Percentiles rank a stretch among this genome's conserved stretches.
These are phyloP conservation scores for Hypoxylon rubiginosum DNA, from an alignment of 2,329 filamentous ascomycete species.

Conservation along the genomic window DNA sequence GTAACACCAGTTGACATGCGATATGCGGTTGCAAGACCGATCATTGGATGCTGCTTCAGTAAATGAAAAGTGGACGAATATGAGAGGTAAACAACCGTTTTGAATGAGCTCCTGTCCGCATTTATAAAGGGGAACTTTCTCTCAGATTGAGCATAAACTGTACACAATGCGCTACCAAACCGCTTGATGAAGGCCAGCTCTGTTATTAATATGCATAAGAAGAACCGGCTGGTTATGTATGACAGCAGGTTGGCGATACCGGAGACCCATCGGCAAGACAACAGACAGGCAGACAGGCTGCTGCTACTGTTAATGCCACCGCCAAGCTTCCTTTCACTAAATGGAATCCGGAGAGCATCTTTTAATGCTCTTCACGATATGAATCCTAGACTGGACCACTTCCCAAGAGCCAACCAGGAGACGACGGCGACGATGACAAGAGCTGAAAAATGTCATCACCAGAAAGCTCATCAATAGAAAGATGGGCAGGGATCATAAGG, in stretches of 20 bases:
- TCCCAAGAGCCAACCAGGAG: conserved; percentile 9
- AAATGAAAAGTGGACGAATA: conserved; percentile 19
- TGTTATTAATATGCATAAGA: conserved; percentile 17
- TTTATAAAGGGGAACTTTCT: conserved; percentile 5
- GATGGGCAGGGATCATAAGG: conserved; percentile 35
- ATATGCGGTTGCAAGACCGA: conserved; percentile 15
- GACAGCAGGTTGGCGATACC: conserved; percentile 36
- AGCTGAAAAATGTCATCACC: conserved; percentile 28
- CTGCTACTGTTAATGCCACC: neutral
- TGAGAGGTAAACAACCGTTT: conserved; percentile 21
- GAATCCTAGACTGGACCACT: conserved; percentile 7
- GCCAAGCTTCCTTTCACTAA: conserved; percentile 1
- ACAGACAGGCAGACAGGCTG: conserved; percentile 6
- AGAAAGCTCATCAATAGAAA: conserved; percentile 25
- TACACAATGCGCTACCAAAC: conserved; percentile 9
- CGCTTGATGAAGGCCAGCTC: conserved; percentile 1
- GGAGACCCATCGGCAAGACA: conserved; percentile 22
- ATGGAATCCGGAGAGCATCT: conserved; percentile 4
- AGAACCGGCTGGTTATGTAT: conserved; percentile 17
- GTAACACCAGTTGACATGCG: conserved; percentile 12
- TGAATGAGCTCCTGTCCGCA: neutral
- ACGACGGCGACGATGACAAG: conserved; percentile 20
- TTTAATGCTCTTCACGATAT: conserved; percentile 4
- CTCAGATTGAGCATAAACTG: conserved; percentile 12
- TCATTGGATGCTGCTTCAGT: conserved; percentile 23